Evolutionary conservation across 805 yeast genomes (phyloP).

Genomic region (Saccharomycopsis sp.): DNA sequence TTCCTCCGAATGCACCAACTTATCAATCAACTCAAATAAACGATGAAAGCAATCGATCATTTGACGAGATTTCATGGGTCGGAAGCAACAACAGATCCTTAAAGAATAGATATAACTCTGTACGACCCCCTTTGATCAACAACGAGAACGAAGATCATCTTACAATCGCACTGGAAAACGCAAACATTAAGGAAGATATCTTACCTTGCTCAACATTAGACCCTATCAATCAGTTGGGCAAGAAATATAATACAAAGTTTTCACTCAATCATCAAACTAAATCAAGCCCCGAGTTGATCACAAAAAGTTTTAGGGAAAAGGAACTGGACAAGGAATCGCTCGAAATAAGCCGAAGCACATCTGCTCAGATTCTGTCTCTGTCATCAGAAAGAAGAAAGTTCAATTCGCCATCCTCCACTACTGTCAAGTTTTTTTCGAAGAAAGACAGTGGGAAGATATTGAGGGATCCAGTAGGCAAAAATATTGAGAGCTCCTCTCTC

Average conservation of each 20-base stretch:
- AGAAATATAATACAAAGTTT: slow-evolving; percentile 19
- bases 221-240: slow-evolving; percentile 16
- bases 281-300: background rate
- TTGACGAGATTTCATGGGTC: too few species aligned
- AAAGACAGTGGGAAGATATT: background rate
- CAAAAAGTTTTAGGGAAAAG: background rate
- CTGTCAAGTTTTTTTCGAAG: slow-evolving; percentile 10
- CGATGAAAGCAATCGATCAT: too few species aligned
- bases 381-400: slow-evolving; percentile 7
- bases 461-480: background rate
- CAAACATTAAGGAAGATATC: background rate
- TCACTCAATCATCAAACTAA: background rate
- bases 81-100: too few species aligned
- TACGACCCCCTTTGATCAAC: too few species aligned
- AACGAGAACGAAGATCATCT: too few species aligned
- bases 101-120: too few species aligned
- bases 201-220: slow-evolving; percentile 9
- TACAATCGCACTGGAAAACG: too few species aligned
- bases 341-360: too few species aligned
- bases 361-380: background rate
- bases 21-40: too few species aligned
- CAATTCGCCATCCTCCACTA: slow-evolving; percentile 2
- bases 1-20: too few species aligned
- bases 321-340: too few species aligned
- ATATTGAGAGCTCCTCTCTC: slow-evolving; percentile 7